These are phyloP conservation scores for Juglanconis sp. DNA, from an alignment of 2,329 filamentous ascomycete genomes.

Conservation along the genomic window DNA sequence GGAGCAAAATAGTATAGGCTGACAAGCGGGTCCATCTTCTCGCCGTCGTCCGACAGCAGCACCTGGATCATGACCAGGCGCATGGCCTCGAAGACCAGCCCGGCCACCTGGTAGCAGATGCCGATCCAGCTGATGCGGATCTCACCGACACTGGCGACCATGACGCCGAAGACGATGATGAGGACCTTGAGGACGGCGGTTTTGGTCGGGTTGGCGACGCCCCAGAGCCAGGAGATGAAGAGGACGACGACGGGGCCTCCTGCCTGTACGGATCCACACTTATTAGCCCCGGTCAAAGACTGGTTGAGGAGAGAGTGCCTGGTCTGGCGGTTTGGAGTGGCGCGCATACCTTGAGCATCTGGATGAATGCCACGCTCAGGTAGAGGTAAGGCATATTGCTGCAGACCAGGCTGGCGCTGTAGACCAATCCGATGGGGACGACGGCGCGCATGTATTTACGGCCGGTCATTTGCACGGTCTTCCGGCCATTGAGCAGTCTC, in stretches of 20 bases:
- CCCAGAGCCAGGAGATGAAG: conserved; percentile 60
- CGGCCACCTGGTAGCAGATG: conserved; percentile 68
- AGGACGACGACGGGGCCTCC: conserved; percentile 66
- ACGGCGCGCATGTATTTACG: conserved; percentile 87
- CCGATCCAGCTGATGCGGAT: conserved; percentile 65
- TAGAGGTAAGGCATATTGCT: conserved; percentile 93
- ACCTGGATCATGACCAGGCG: conserved; percentile 84
- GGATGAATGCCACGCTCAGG: conserved; percentile 90
- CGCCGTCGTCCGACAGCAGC: conserved; percentile 69
- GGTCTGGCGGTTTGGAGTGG: not conserved
- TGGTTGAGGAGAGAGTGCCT: no score
- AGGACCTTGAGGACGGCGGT: conserved; percentile 45
- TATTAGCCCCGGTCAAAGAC: not conserved
- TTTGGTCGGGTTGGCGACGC: conserved; percentile 45
- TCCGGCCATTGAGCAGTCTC: conserved; percentile 81
- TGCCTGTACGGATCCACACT: conserved; percentile 37
- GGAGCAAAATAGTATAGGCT: conserved; percentile 89
- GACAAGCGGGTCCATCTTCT: conserved; percentile 86
- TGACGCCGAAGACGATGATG: conserved; percentile 51
- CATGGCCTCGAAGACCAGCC: conserved; percentile 76
- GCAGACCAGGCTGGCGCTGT: conserved; percentile 89
- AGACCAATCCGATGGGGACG: conserved; percentile 88
- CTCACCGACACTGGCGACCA: conserved; percentile 57
- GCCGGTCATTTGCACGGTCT: conserved; percentile 93
- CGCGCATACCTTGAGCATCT: conserved; percentile 81